Evolutionary conservation across 1,284 basidiomycete species (phyloP).

Genomic region (Dichomitus squalens): DNA sequence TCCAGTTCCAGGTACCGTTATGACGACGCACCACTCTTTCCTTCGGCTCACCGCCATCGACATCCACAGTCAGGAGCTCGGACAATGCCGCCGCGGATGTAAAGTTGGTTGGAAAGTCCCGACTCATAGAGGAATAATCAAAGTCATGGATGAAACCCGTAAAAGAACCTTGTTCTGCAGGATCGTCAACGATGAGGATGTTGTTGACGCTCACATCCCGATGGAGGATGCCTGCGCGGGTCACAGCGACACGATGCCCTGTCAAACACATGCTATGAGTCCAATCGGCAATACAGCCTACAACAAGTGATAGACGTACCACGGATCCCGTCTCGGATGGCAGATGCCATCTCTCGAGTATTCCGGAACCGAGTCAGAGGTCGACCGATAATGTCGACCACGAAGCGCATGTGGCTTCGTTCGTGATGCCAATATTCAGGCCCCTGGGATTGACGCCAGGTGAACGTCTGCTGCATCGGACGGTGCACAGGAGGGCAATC

Average conservation of each 20-base stretch:
- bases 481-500: neutral
- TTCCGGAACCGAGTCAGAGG: conserved; percentile 10
- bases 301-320: no score
- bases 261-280: no score
- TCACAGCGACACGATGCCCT: conserved; percentile 9
- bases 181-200: conserved; percentile 11
- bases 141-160: conserved; percentile 21
- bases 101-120: neutral
- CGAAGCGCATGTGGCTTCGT: conserved; percentile 21
- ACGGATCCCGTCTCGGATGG: conserved; percentile 15
- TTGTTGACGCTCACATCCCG: conserved; percentile 18
- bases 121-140: conserved; percentile 13
- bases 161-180: neutral
- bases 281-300: no score
- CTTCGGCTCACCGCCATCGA: neutral
- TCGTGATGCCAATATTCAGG: conserved; percentile 2
- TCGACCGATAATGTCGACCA: conserved; percentile 13
- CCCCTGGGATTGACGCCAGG: neutral
- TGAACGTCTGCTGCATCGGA: conserved; percentile 11
- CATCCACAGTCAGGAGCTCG: neutral
- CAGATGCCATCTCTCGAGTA: conserved; percentile 11
- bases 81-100: neutral
- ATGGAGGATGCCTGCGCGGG: conserved; percentile 7
- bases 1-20: neutral
- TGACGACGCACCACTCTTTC: conserved; percentile 10